A percentile compares a stretch with the other conserved stretches of the same genome.
phyloP scores from a whole-genome alignment of 352 stramenopile genomes.

The Discostella stelligera region DNA sequence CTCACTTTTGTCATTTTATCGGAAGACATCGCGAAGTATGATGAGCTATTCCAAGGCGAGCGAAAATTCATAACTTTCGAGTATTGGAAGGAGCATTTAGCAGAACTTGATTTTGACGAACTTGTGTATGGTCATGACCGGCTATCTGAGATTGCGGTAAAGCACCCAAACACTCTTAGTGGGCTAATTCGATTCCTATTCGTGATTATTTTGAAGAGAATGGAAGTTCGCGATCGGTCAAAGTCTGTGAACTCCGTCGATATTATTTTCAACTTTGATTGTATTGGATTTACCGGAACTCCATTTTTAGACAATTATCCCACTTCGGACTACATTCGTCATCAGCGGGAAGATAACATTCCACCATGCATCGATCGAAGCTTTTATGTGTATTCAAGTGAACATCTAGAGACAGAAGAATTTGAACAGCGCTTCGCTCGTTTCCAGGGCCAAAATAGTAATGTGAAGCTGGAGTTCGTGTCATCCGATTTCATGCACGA shows the following conservation, averaged over 20 bases:
- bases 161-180: constrained; percentile 47
- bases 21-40: constrained; percentile 59
- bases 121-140: constrained; percentile 62
- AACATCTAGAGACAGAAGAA: constrained; percentile 39
- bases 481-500: constrained; percentile 65
- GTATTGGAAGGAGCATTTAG: constrained; percentile 61
- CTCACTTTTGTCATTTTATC: constrained; percentile 69
- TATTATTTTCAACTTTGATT: constrained; percentile 73
- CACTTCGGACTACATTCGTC: constrained; percentile 60
- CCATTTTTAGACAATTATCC: constrained; percentile 68
- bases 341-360: constrained; percentile 58
- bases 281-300: constrained; percentile 66
- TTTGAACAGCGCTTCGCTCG: constrained; percentile 56
- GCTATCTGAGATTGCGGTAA: constrained; percentile 61
- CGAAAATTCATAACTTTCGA: constrained; percentile 72
- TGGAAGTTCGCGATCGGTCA: constrained; percentile 64
- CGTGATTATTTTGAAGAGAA: constrained; percentile 63
- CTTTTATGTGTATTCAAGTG: constrained; percentile 66
- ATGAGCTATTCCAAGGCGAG: constrained; percentile 67
- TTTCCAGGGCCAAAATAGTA: constrained; percentile 65
- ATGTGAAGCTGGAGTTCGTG: constrained; percentile 59
- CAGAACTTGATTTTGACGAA: constrained; percentile 63
- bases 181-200: constrained; percentile 66
- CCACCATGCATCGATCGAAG: constrained; percentile 61
- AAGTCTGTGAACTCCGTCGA: constrained; percentile 65